Evolutionary conservation across 352 stramenopile species (phyloP), one percentile per base, ranked within the genome.

Genomic region (Thalassiosira mediterranea): DNA sequence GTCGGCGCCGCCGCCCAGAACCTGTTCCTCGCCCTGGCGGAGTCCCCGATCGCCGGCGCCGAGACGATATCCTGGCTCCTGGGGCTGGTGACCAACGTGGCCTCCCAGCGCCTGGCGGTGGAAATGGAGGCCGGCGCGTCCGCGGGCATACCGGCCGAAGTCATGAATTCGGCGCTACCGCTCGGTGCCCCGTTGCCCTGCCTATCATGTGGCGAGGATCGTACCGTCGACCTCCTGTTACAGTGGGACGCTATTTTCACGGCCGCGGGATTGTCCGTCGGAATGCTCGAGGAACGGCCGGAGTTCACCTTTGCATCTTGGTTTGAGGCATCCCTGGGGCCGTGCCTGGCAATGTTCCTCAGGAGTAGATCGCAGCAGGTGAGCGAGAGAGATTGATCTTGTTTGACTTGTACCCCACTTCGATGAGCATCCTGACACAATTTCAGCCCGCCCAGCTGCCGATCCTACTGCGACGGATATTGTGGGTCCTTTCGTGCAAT

Each of bases 241-340:
- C 71, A 80, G 49, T 80, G 71, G 62, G 74, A 79, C 61, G 53
- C 68, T 29, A 57, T 83, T 32, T 83, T 66, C 17, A 83, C 60
- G n/a, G 74, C 51, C 13, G 67, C 62, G 13, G 67, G 74, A n/a
- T 72, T 83, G 44, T 29, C 32, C 19, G 52, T 34, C 11, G 23
- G 46, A 17, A 57, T 69, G n/a, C 68, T 79, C 34, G 68, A 79
- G 19, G 26, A 42, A 53, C 49, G 31, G 54, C 42, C 68, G 49
- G 53, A 67, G 31, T 77, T 79, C 52, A 19, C 49, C 15, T 76
- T 81, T 58, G 3, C 25, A 28, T 60, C 47, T 25, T 81, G 62
- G 53, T 76, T 72, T 59, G 57, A 76, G 13, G 25, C 54, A 26
- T 64, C 31, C 42, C 60, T 83, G 53, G 65, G 32, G 7, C 67